phyloP scores from a whole-genome alignment of 805 yeast genomes.

The Sporopachydermia lactativora region DNA sequence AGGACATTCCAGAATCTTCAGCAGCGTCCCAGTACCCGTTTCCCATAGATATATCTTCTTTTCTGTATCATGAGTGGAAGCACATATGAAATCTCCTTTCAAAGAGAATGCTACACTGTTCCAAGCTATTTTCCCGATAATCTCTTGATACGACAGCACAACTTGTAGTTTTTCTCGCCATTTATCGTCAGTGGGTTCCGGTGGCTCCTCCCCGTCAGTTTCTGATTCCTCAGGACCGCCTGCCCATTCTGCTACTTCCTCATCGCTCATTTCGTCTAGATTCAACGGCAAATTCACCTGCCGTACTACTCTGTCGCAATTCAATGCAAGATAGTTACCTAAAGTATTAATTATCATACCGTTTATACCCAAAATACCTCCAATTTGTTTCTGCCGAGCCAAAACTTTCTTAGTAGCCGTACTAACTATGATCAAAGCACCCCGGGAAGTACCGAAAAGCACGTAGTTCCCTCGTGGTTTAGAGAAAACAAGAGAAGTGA shows the following conservation, averaged over 20 bases:
- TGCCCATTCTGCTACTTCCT: neutral
- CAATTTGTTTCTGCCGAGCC: slow-evolving; percentile 39
- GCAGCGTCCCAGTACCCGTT: slow-evolving; percentile 72
- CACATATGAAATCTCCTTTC: slow-evolving; percentile 72
- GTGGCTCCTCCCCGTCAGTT: slow-evolving; percentile 2
- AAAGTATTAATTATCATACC: slow-evolving; percentile 66
- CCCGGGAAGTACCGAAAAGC: slow-evolving; percentile 69
- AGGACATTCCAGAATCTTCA: slow-evolving; percentile 82
- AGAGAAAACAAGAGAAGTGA: neutral
- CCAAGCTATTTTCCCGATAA: slow-evolving; percentile 30
- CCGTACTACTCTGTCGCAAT: slow-evolving; percentile 49
- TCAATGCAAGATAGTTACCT: slow-evolving; percentile 17
- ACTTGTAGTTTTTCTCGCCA: slow-evolving; percentile 4
- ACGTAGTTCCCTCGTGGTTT: slow-evolving; percentile 41
- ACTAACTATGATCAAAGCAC: slow-evolving; percentile 43
- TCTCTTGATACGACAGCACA: neutral
- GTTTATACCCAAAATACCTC: slow-evolving; percentile 52
- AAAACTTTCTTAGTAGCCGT: slow-evolving; percentile 19
- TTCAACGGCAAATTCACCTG: slow-evolving; percentile 36
- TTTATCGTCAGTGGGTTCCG: too few relatives aligned
- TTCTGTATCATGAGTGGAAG: slow-evolving; percentile 76
- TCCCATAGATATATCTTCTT: slow-evolving; percentile 93
- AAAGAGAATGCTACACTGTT: slow-evolving; percentile 63
- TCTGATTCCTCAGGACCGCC: neutral
- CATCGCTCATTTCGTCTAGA: slow-evolving; percentile 17